phyloP scores from a whole-genome alignment of 169 alveolate genomes.

The Fabrea salina region DNA sequence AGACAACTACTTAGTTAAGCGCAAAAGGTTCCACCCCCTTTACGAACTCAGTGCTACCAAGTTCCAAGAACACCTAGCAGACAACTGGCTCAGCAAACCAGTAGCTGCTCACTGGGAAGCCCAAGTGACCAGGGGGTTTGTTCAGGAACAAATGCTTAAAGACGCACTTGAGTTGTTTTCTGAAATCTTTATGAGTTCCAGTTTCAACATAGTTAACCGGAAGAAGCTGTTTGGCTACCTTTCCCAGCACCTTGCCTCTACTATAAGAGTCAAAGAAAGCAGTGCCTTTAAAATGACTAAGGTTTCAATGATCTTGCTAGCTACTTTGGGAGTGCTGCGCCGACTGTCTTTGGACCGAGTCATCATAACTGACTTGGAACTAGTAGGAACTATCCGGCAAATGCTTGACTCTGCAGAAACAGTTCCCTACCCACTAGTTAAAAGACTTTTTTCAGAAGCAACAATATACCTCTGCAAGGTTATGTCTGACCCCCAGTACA shows the following conservation, averaged over 20 bases:
- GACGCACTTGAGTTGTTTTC: neutral
- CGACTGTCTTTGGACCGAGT: neutral
- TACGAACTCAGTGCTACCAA: neutral
- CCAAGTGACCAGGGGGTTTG: neutral
- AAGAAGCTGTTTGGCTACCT: neutral
- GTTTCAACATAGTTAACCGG: conserved; percentile 10
- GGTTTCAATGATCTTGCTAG: neutral
- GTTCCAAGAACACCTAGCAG: neutral
- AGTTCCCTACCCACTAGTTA: conserved; percentile 4
- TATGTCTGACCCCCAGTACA: conserved; percentile 17
- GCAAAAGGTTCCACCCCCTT: neutral
- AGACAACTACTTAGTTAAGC: neutral
- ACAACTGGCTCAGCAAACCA: neutral
- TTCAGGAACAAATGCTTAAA: neutral
- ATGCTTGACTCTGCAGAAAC: conserved; percentile 16
- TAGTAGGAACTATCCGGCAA: neutral
- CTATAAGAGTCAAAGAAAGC: conserved; percentile 5
- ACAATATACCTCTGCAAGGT: conserved; percentile 30
- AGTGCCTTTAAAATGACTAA: neutral
- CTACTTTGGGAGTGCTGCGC: neutral
- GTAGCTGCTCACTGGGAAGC: neutral
- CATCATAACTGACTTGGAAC: neutral
- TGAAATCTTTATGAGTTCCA: neutral
- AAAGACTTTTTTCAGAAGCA: conserved; percentile 6
- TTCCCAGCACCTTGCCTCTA: neutral